Evolutionary conservation across 1,284 basidiomycete genomes (phyloP), one percentile per base, ranked within the genome.

Genomic region (Sparassis latifolia): DNA sequence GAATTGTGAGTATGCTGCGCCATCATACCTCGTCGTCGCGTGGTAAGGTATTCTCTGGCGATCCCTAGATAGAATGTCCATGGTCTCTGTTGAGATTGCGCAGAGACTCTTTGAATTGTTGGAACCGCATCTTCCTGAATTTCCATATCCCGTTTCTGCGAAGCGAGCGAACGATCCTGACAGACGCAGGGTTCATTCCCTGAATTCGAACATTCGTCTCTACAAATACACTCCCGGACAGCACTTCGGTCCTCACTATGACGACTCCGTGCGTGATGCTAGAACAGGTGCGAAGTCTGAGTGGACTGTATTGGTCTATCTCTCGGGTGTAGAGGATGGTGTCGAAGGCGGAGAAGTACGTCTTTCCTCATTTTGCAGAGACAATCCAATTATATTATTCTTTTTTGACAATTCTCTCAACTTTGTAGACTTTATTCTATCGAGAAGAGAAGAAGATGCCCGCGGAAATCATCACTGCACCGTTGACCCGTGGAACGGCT

Each of bases 241-340:
- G 59, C 75, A 84, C 63, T 88, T 89, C 65, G 82, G 84, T 30
- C 77, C 80, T 10, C 87, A 89, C 63, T 89, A 89, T 58, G 87
- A 90, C 58, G 87, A 89, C 58, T 78, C 79, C 20, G 78, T 85
- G 32, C 70, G 70, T 10, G 82, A 85, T 58, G 51, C 72, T 2
- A 58, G 70, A 48, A 82, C 79, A 7, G 81, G 81, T 3, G 69
- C 74, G 5, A 75, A 77, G 59, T 83, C 84, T 45, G 84, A 87
- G 63, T 92, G 89, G 89, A 93, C 89, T 0, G 65, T 93, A 28
- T 66, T 93, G 44, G 73, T 92, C 37, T 93, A 92, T 62, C 66
- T 93, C 39, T 82, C 82, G 6, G 87, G 88, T 1, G 62, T 65
- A 3, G 82, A 88, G 58, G 83, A 88, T 59, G 84, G 82, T 7